Base-by-base conservation (phyloP, 176 grass and related monocot genomes). In the Eragrostis curvula region DNA sequence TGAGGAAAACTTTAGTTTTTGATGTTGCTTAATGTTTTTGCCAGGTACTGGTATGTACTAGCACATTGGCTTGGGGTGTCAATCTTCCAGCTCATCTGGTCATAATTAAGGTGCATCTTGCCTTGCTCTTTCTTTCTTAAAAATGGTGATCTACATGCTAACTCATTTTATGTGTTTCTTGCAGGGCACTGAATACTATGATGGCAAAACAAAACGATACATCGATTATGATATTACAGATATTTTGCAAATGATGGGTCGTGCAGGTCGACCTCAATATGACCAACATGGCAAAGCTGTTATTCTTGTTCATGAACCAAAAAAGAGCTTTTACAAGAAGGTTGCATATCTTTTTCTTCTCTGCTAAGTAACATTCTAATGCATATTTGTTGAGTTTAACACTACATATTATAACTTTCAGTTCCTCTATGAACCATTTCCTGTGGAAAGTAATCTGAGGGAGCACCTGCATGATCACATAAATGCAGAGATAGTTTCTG, bases 271-370 rank as follows among this genome's bases (percentile, higher is more conserved):
- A 64, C 96, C 96, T 21, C 92, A 98, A 73, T 98, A 91, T 62
- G 96, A 98, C 83, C 96, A 95, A 74, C 96, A 98, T 91, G 96
- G 96, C 69, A 98, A 98, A 89, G 96, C 96, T 89, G 92, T 98
- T 68, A 98, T 95, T 93, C 92, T 98, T 87, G 88, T 98, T 62
- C 96, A 98, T 89, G 96, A 98, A 88, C 96, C 96, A 59, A 98
- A 98, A 93, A 95, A 98, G 86, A 98, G 96, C 84, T 98, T 98
- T 68, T 98, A 95, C 77, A 98, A 98, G 72, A 98, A 98, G 96
- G 96, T 98, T 78, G 28, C 50, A 45, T 47, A 66, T 68, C 69
- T 77, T 86, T 32, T 28, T 12, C 64, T 72, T 83, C 77, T 62
- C 29, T 85, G 14, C 52, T 82, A 81, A 82, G 15, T 43, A 68